phyloP scores from a whole-genome alignment of 2,329 filamentous ascomycete species.

The Calonectria honghensis region DNA sequence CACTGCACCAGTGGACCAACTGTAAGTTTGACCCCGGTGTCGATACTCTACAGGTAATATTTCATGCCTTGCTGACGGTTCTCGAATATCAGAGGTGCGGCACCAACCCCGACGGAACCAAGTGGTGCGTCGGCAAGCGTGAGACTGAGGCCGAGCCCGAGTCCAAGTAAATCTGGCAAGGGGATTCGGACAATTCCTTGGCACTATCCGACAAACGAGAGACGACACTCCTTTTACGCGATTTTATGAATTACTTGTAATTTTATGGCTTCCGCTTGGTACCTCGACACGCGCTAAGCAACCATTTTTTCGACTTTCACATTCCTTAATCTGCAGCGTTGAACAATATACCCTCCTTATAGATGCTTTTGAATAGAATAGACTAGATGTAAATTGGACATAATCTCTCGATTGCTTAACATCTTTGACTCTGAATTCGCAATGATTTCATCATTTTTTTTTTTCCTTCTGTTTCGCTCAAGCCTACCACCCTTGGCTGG shows the following conservation, averaged over 20 bases:
- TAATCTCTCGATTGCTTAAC: background rate
- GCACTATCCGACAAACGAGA: background rate
- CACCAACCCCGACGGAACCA: background rate
- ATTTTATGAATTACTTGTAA: constrained; percentile 16
- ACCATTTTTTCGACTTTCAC: constrained; percentile 15
- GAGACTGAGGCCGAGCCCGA: background rate
- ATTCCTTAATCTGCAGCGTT: constrained; percentile 23
- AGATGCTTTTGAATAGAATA: constrained; percentile 15
- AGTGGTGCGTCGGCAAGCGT: background rate
- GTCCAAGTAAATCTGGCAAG: background rate
- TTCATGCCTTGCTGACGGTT: too few species aligned
- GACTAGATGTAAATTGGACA: constrained; percentile 3
- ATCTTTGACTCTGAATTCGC: too few species aligned
- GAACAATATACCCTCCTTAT: constrained; percentile 26
- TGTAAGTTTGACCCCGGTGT: too few species aligned
- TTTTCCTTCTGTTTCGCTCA: background rate
- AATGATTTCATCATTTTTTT: background rate
- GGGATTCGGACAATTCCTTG: background rate
- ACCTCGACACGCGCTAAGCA: background rate
- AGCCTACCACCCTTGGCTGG: background rate
- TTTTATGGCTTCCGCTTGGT: background rate
- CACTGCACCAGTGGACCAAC: too few species aligned
- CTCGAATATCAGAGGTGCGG: too few species aligned
- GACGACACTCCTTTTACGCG: constrained; percentile 20
- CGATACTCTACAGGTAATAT: too few species aligned